A percentile compares a stretch with the other conserved stretches of the same genome.
phyloP scores from a whole-genome alignment of 225 moss, liverwort and hornwort species.

The Physcomitrellopsis africana region DNA sequence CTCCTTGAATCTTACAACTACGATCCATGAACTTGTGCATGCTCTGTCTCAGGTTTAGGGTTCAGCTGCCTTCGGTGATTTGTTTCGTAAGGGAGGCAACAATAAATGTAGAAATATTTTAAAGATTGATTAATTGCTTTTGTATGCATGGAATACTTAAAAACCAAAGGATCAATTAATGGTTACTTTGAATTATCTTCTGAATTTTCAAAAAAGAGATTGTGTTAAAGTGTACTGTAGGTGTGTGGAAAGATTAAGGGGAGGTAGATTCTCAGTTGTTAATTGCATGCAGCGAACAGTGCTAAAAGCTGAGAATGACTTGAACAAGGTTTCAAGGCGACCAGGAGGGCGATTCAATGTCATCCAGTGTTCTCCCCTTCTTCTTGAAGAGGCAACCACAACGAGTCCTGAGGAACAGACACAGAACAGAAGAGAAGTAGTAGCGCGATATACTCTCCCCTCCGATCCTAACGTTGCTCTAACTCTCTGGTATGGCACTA shows the following conservation, averaged over 20 bases:
- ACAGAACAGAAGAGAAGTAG: slow-evolving; percentile 36
- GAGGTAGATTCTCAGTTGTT: slow-evolving; percentile 40
- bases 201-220: neutral
- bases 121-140: neutral
- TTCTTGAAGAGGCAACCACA: slow-evolving; percentile 16
- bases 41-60: slow-evolving; percentile 29
- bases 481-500: slow-evolving; percentile 42
- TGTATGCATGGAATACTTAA: neutral
- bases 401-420: slow-evolving; percentile 24
- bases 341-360: slow-evolving; percentile 84
- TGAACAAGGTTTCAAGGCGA: slow-evolving; percentile 69
- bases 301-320: slow-evolving; percentile 44
- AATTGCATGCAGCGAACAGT: slow-evolving; percentile 55
- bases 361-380: slow-evolving; percentile 51
- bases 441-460: slow-evolving; percentile 57
- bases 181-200: neutral
- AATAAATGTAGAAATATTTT: neutral
- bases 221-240: neutral
- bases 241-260: neutral
- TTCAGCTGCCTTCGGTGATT: slow-evolving; percentile 16
- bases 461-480: slow-evolving; percentile 35
- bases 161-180: neutral
- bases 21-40: slow-evolving; percentile 16
- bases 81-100: neutral
- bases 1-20: slow-evolving; percentile 5